phyloP scores from a whole-genome alignment of 805 yeast genomes.

The Metschnikowia anglica region DNA sequence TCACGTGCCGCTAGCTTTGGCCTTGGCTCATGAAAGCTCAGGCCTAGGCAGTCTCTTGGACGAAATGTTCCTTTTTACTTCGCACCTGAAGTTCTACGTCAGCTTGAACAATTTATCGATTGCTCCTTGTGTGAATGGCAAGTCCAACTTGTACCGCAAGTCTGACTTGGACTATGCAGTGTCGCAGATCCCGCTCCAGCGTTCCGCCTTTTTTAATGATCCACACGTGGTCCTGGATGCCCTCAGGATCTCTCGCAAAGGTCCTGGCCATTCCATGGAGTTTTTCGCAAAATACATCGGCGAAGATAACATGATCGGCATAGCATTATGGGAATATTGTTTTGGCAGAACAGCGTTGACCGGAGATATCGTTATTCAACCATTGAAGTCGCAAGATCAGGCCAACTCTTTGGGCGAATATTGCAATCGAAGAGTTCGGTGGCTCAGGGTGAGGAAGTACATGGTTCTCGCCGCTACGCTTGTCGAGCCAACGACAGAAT shows the following conservation, averaged over 20 bases:
- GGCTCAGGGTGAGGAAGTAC: conserved; percentile 84
- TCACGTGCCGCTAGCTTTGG: conserved; percentile 71
- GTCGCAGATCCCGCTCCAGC: conserved; percentile 29
- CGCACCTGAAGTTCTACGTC: conserved; percentile 83
- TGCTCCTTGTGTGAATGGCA: conserved; percentile 92
- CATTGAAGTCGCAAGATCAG: conserved; percentile 43
- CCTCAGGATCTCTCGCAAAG: conserved; percentile 24
- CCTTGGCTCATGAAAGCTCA: conserved; percentile 21
- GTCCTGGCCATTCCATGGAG: conserved; percentile 54
- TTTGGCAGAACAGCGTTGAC: conserved; percentile 72
- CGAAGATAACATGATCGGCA: conserved; percentile 91
- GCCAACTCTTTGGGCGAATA: conserved; percentile 50
- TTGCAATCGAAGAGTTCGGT: conserved; percentile 66
- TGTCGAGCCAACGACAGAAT: conserved; percentile 84
- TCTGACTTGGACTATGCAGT: conserved; percentile 65
- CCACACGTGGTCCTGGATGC: conserved; percentile 33
- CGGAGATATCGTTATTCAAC: conserved; percentile 78
- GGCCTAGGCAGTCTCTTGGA: conserved; percentile 46
- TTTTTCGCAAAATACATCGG: conserved; percentile 81
- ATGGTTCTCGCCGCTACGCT: conserved; percentile 86
- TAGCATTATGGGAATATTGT: conserved; percentile 72
- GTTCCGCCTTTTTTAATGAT: conserved; percentile 34
- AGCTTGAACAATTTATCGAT: conserved; percentile 69
- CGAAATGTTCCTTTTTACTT: conserved; percentile 79
- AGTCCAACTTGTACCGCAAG: conserved; percentile 73